A percentile compares a stretch with the other conserved stretches of the same genome.
phyloP scores from a whole-genome alignment of 495 filamentous ascomycete species.

The Penicillium salamii region DNA sequence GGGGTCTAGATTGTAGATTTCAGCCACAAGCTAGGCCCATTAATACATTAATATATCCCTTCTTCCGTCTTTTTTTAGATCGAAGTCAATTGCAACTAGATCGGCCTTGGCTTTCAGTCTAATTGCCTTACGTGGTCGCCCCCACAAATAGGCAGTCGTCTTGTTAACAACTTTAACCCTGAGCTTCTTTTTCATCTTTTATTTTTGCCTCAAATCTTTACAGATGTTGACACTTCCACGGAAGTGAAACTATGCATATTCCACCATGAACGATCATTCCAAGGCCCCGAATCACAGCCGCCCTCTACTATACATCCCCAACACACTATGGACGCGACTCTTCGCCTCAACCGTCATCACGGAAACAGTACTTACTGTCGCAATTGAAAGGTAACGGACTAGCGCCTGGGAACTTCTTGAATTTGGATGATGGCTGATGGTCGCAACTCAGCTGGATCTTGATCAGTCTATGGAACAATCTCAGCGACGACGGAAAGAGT shows the following conservation, averaged over 20 bases:
- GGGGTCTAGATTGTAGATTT: neutral
- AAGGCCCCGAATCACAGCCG: constrained; percentile 3
- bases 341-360: constrained; percentile 16
- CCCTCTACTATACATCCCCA: constrained; percentile 16
- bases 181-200: too few species aligned
- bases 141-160: constrained; percentile 3
- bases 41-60: neutral
- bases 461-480: constrained; percentile 15
- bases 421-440: neutral
- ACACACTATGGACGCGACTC: constrained; percentile 20
- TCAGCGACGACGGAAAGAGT: constrained; percentile 3
- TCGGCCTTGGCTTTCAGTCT: constrained; percentile 3
- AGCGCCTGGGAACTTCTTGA: neutral
- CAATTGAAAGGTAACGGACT: constrained; percentile 50
- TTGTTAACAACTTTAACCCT: constrained; percentile 1
- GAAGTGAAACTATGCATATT: neutral
- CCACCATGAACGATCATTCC: neutral
- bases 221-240: neutral
- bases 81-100: constrained; percentile 5
- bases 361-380: constrained; percentile 29
- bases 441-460: constrained; percentile 16
- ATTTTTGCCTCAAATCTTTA: too few species aligned
- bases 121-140: constrained; percentile 4
- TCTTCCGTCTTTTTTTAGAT: neutral
- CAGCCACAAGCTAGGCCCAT: too few species aligned